Evolutionary conservation across 2,329 filamentous ascomycete genomes (phyloP), one percentile per base, ranked within the genome.

Genomic region (Colletotrichum chlorophyti): DNA sequence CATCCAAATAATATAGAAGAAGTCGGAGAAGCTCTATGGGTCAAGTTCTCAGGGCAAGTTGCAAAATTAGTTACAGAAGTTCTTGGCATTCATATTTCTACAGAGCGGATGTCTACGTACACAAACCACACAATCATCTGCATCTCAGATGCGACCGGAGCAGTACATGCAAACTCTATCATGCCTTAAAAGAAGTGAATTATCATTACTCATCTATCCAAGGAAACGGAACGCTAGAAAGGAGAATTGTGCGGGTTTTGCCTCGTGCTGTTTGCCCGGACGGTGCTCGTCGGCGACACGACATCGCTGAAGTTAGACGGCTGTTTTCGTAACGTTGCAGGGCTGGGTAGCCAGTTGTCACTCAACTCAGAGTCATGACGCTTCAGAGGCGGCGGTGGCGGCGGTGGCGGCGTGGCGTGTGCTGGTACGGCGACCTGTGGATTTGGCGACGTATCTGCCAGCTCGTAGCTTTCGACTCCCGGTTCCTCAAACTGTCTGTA

Each of bases 151-250:
- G 14, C n/a, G 8, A 17, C 8, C n/a, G 12, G n/a, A 17, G n/a
- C 21, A 49, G 3, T 4, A 3, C 19, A 31, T 41, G 19, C 14
- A 40, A 35, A 21, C 14, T 7, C 5, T n/a, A 21, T 55, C n/a
- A 23, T 49, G 55, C n/a, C 49, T 37, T 43, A 38, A n/a, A n/a
- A 48, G 46, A 48, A 41, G 48, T 58, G 31, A 54, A 59, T 59
- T 55, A 55, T 59, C 55, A 59, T 59, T 59, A 59, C 19, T 59
- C 55, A 38, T 59, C 43, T 55, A 59, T 17, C n/a, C 24, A 45
- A 40, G 21, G n/a, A n/a, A n/a, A n/a, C n/a, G n/a, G n/a, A 43
- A 59, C 51, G 55, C 51, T 59, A 54, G 45, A 55, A 23, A 29
- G 50, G 42, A 37, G 53, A 46, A 41, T 46, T 5, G 15, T 49